Evolutionary conservation across 768 basidiomycete species (phyloP).

Genomic region (Kwoniella newhampshirensis): DNA sequence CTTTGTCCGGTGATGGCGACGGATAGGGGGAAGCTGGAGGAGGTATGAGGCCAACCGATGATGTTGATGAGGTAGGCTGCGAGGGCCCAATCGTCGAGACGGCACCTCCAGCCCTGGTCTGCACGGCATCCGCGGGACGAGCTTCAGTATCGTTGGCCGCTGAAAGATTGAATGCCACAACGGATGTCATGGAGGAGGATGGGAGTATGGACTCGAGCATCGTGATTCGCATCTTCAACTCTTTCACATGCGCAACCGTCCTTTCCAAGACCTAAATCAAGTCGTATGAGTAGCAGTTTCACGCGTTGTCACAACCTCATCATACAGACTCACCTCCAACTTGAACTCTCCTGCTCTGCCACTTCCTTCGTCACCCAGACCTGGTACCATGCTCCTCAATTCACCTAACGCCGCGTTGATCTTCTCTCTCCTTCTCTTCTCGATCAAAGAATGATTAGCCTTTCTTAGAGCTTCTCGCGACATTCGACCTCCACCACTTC

Average conservation of each 20-base stretch:
- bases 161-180: too few species aligned
- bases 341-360: constrained; percentile 85
- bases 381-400: constrained; percentile 73
- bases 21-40: constrained; percentile 16
- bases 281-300: too few species aligned
- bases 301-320: not conserved
- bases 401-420: constrained; percentile 87
- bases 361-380: constrained; percentile 57
- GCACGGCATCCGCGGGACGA: too few species aligned
- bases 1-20: constrained; percentile 11
- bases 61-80: too few species aligned
- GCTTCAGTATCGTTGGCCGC: too few species aligned
- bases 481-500: constrained; percentile 10
- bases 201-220: constrained; percentile 53
- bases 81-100: too few species aligned
- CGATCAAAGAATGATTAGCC: constrained; percentile 91
- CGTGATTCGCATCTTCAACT: constrained; percentile 63
- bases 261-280: constrained; percentile 60
- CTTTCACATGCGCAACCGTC: constrained; percentile 75
- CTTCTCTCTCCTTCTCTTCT: constrained; percentile 89
- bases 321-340: constrained; percentile 64
- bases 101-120: too few species aligned
- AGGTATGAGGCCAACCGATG: constrained; percentile 5
- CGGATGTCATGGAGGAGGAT: too few species aligned
- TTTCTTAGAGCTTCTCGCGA: constrained; percentile 77